Evolutionary conservation across 2,329 filamentous ascomycete species (phyloP).

Genomic region (Stagonosporopsis chrysanthemi): DNA sequence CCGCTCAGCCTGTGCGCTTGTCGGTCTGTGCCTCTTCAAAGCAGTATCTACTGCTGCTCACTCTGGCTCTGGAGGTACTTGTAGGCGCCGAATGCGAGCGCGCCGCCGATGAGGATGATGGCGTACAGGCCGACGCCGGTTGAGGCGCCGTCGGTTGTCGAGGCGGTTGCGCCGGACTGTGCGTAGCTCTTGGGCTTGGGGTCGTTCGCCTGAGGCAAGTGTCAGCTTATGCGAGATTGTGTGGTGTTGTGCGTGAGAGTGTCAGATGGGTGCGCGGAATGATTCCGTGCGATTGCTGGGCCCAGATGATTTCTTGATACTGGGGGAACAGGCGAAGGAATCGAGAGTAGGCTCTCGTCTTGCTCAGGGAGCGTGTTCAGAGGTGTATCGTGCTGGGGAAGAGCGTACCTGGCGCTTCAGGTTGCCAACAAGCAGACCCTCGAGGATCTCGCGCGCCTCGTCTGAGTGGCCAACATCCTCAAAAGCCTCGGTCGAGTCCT

Average conservation of each 20-base stretch:
- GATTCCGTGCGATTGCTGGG: conserved; percentile 25
- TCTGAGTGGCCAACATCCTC: conserved; percentile 99
- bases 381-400: not conserved
- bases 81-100: conserved; percentile 80
- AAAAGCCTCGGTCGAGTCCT: conserved; percentile 97
- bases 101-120: conserved; percentile 77
- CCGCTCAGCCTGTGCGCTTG: conserved; percentile 5
- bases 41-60: conserved; percentile 23
- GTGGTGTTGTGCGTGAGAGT: not conserved
- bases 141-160: conserved; percentile 60
- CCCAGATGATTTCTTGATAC: not conserved
- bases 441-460: conserved; percentile 94
- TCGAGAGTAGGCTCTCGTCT: not conserved
- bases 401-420: conserved; percentile 48
- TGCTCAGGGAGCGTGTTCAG: not conserved
- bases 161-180: conserved; percentile 56
- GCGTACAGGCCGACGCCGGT: conserved; percentile 83
- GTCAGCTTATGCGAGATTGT: conserved; percentile 1
- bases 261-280: conserved; percentile 23
- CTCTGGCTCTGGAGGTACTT: conserved; percentile 75
- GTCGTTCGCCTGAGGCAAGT: conserved; percentile 69
- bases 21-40: not conserved
- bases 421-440: conserved; percentile 53
- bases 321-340: not conserved
- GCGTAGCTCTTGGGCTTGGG: conserved; percentile 71